Evolutionary conservation across 768 basidiomycete species (phyloP).

Genomic region (Polyporus arcularius): DNA sequence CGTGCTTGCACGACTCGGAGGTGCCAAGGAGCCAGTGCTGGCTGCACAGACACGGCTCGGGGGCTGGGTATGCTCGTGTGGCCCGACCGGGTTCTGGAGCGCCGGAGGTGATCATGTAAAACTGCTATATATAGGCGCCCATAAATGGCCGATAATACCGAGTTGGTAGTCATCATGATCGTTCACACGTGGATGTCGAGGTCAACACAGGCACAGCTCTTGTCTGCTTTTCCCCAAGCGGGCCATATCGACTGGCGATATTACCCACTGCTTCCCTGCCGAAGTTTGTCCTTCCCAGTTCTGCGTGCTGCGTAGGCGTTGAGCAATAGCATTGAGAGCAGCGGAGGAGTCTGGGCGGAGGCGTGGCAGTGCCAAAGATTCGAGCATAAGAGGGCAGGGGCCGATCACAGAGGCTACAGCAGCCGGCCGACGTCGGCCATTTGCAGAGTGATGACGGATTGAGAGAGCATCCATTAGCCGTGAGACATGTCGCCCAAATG

Average conservation of each 20-base stretch:
- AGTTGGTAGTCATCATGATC: conserved; percentile 18
- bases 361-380: conserved; percentile 8
- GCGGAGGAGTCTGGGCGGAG: conserved; percentile 7
- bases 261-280: neutral
- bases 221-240: conserved; percentile 14
- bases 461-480: conserved; percentile 19
- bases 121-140: conserved; percentile 23
- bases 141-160: conserved; percentile 24
- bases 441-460: conserved; percentile 22
- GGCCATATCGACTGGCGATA: conserved; percentile 16
- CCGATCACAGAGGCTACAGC: conserved; percentile 17
- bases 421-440: conserved; percentile 27
- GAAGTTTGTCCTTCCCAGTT: neutral
- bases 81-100: neutral
- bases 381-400: conserved; percentile 9
- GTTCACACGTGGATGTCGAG: conserved; percentile 9
- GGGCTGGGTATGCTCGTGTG: conserved; percentile 15
- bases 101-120: neutral
- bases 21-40: neutral
- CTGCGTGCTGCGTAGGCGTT: neutral
- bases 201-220: conserved; percentile 31
- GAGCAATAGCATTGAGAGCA: neutral
- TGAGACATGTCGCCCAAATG: conserved; percentile 24
- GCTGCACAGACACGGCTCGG: conserved; percentile 2
- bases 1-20: neutral